Percentiles rank a stretch among this genome's conserved stretches.
Conservation (phyloP, 208 protist species). For the Hexamita inflata region DNA sequence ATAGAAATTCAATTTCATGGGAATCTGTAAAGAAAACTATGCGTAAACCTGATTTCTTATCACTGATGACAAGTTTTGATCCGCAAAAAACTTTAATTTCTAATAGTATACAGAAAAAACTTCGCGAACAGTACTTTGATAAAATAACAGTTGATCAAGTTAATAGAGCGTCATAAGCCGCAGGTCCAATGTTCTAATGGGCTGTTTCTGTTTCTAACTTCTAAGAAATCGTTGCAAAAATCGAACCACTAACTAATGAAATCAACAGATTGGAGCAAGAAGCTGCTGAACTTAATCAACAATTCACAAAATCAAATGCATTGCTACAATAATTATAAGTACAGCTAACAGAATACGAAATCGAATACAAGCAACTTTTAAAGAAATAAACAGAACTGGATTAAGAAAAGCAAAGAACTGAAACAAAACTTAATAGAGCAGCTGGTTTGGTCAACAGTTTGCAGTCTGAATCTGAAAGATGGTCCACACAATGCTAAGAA, state of each 20-base stretch:
- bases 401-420: neutral
- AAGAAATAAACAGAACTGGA: neutral
- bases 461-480: neutral
- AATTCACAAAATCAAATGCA: neutral
- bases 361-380: neutral
- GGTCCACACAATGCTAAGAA: neutral
- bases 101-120: too few species aligned
- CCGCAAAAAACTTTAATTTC: too few species aligned
- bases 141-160: neutral
- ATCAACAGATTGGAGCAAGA: neutral
- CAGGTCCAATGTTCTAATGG: neutral
- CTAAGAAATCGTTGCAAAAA: neutral
- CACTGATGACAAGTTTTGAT: too few species aligned
- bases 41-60: too few species aligned
- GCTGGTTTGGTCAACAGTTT: neutral
- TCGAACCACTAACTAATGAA: neutral
- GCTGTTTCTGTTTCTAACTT: neutral
- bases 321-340: neutral
- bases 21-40: too few species aligned
- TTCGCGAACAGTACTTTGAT: neutral
- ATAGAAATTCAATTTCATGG: too few species aligned
- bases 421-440: neutral
- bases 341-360: neutral
- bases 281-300: neutral
- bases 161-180: neutral